Evolutionary conservation across 2,329 filamentous ascomycete genomes (phyloP).

Genomic region (Penicillium fuscoglaucum): DNA sequence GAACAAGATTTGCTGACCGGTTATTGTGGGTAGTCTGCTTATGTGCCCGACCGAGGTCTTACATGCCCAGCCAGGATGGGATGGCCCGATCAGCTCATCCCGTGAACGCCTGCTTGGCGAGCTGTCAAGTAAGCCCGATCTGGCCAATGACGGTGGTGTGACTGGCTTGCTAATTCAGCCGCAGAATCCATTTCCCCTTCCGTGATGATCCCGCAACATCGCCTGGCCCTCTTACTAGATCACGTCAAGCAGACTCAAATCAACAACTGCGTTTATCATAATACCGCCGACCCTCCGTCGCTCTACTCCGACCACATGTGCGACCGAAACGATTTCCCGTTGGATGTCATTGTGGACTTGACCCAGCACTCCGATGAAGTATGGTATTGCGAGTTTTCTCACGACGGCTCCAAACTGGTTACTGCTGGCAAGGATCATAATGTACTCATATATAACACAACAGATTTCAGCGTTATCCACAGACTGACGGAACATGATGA

Average conservation of each 20-base stretch:
- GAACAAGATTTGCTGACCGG: neutral
- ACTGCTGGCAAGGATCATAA: constrained; percentile 74
- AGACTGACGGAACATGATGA: constrained; percentile 64
- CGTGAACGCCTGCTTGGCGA: constrained; percentile 74
- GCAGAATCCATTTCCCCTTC: constrained; percentile 87
- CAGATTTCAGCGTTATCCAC: constrained; percentile 65
- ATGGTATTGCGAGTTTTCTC: constrained; percentile 88
- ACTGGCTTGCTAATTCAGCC: constrained; percentile 27
- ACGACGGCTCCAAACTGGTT: constrained; percentile 78
- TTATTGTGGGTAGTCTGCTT: constrained; percentile 61
- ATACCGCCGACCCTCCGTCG: constrained; percentile 73
- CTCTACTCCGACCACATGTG: constrained; percentile 88
- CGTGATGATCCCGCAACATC: constrained; percentile 93
- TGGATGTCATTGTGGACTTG: constrained; percentile 68
- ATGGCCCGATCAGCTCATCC: constrained; percentile 74
- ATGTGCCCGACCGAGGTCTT: constrained; percentile 86
- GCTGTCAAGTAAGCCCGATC: constrained; percentile 67
- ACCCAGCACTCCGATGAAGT: constrained; percentile 76
- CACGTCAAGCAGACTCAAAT: constrained; percentile 85
- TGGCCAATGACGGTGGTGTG: neutral
- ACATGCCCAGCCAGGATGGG: constrained; percentile 76
- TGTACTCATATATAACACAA: constrained; percentile 80
- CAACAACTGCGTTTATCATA: constrained; percentile 83
- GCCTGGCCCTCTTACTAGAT: constrained; percentile 75
- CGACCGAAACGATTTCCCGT: constrained; percentile 75